These are phyloP conservation scores for Cryptosporidium viatorum DNA, from an alignment of 169 alveolate species.

Conservation along the genomic window DNA sequence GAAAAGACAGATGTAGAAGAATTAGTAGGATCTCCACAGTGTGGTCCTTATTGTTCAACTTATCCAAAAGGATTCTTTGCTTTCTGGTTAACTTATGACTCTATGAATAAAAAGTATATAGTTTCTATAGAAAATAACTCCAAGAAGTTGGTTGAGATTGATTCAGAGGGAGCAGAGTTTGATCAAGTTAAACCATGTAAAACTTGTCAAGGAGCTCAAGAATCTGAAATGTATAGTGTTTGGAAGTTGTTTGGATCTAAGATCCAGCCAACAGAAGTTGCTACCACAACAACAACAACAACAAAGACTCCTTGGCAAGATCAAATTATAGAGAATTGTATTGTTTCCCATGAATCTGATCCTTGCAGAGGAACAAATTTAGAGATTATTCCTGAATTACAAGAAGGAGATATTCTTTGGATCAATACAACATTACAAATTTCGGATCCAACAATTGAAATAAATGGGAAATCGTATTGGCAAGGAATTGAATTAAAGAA, in stretches of 20 bases:
- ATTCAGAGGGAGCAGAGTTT: background rate
- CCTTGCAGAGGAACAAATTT: constrained; percentile 54
- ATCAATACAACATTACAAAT: background rate
- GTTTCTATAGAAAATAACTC: constrained; percentile 51
- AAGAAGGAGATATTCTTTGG: constrained; percentile 11
- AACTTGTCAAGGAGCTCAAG: background rate
- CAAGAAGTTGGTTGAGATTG: constrained; percentile 21
- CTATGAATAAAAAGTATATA: constrained; percentile 2
- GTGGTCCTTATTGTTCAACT: constrained; percentile 75
- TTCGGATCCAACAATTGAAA: background rate
- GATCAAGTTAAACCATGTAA: constrained; percentile 4
- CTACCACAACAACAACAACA: constrained; percentile 48
- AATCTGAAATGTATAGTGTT: background rate
- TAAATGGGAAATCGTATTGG: constrained; percentile 16
- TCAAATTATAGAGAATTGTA: background rate
- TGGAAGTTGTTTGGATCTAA: background rate
- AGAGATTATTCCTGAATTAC: background rate
- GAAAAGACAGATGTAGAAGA: background rate
- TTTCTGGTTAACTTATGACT: constrained; percentile 56
- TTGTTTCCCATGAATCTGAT: background rate
- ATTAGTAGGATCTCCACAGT: constrained; percentile 30
- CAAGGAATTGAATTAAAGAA: constrained; percentile 28
- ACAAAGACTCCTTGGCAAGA: constrained; percentile 59
- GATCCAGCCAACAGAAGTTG: background rate
- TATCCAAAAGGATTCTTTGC: constrained; percentile 68